Conservation (phyloP, 108 stramenopile species). For the Phaeodactylum tricornutum region DNA sequence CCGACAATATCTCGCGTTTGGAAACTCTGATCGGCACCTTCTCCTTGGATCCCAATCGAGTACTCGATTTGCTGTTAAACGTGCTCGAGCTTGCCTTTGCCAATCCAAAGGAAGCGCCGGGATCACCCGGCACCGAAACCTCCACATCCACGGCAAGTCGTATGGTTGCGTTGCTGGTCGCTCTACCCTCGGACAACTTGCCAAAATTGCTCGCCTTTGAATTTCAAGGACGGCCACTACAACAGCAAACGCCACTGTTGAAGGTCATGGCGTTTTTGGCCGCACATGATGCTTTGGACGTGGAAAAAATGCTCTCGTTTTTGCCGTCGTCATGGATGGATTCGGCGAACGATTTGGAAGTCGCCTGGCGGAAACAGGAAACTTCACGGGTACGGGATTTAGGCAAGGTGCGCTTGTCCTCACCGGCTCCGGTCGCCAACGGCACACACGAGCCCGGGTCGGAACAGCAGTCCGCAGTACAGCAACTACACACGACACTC, state of each 20-base stretch:
- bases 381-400: no score
- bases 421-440: no score
- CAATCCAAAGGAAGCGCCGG: no score
- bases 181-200: neutral
- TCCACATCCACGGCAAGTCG: no score
- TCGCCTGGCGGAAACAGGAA: no score
- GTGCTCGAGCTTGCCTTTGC: conserved; percentile 23
- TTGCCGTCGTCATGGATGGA: no score
- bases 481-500: no score
- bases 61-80: conserved; percentile 76
- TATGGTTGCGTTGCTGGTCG: neutral
- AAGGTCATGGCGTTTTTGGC: conserved; percentile 35
- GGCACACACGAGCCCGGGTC: no score
- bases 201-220: conserved; percentile 2
- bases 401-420: no score
- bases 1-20: neutral
- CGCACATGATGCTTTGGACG: conserved; percentile 27
- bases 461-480: no score
- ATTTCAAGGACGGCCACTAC: conserved; percentile 6
- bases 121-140: no score
- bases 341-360: no score
- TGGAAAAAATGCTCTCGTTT: conserved; percentile 8
- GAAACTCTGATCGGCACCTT: conserved; percentile 78
- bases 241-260: conserved; percentile 6
- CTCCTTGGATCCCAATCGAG: conserved; percentile 94